Percentiles rank a stretch among this genome's conserved stretches.
These are phyloP conservation scores for Fagopyrum esculentum DNA, from an alignment of 148 eudicot species.

Conservation along the genomic window DNA sequence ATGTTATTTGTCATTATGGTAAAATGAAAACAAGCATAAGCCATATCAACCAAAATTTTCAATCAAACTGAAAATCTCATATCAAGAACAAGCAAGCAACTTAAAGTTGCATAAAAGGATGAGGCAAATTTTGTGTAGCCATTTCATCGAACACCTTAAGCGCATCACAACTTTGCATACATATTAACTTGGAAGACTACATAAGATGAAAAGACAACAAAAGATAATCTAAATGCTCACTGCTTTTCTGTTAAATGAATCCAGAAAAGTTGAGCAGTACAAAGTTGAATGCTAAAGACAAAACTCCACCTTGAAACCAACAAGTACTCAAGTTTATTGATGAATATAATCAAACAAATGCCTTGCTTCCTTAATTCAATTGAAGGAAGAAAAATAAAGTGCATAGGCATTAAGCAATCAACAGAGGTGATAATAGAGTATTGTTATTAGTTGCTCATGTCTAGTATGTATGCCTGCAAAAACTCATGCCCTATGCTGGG, in stretches of 20 bases:
- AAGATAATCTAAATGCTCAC: background rate
- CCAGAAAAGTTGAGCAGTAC: background rate
- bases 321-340: conserved; percentile 44
- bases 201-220: background rate
- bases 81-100: too few relatives aligned
- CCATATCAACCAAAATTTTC: too few relatives aligned
- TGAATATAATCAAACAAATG: conserved; percentile 49
- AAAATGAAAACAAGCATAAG: too few relatives aligned
- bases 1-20: too few relatives aligned
- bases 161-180: too few relatives aligned
- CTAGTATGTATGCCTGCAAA: background rate
- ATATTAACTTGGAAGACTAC: too few relatives aligned
- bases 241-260: background rate
- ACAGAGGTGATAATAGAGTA: background rate
- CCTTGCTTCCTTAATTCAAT: conserved; percentile 75
- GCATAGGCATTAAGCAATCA: conserved; percentile 6
- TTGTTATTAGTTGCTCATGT: too few relatives aligned
- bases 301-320: conserved; percentile 59
- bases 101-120: too few relatives aligned
- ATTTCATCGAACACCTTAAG: too few relatives aligned
- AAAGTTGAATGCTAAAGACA: background rate
- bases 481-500: background rate
- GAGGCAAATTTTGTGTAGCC: too few relatives aligned
- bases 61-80: too few relatives aligned
- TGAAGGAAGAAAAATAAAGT: conserved; percentile 20